Percentiles rank a stretch among this genome's conserved stretches.
These are phyloP conservation scores for Madurella mycetomatis DNA, from an alignment of 2,329 filamentous ascomycete species.

Conservation along the genomic window DNA sequence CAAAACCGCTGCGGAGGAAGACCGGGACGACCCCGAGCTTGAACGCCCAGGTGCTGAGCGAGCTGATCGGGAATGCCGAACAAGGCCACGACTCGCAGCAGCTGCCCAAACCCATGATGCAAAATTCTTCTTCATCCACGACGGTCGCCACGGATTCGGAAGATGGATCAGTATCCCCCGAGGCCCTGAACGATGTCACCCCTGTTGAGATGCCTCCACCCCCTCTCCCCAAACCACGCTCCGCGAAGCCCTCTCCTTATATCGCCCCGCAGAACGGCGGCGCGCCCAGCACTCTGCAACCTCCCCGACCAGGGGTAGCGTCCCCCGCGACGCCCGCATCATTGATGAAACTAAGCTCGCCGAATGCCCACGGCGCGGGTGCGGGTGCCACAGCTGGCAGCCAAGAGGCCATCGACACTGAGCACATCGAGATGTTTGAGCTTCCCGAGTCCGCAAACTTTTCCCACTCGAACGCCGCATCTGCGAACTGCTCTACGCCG, in stretches of 20 bases:
- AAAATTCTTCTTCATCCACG: conserved; percentile 34
- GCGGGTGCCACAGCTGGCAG: conserved; percentile 34
- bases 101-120: conserved; percentile 25
- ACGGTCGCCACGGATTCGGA: conserved; percentile 53
- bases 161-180: conserved; percentile 61
- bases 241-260: conserved; percentile 63
- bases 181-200: conserved; percentile 49
- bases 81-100: conserved; percentile 36
- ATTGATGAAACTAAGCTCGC: conserved; percentile 69
- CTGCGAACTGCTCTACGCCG: conserved; percentile 42
- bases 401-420: conserved; percentile 42
- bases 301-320: conserved; percentile 36
- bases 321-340: conserved; percentile 82
- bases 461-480: conserved; percentile 42
- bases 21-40: conserved; percentile 50
- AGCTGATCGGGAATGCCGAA: conserved; percentile 46
- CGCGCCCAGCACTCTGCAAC: conserved; percentile 25
- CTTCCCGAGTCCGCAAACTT: conserved; percentile 68
- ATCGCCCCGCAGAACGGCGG: conserved; percentile 51
- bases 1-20: conserved; percentile 60
- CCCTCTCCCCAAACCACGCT: conserved; percentile 61
- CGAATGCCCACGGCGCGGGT: conserved; percentile 46
- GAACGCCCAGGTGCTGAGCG: conserved; percentile 51
- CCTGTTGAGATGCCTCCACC: conserved; percentile 55
- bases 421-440: conserved; percentile 55